Percentiles rank a stretch among this genome's conserved stretches.
Conservation (phyloP, 2,329 filamentous ascomycete species). For the Fusarium sp. region DNA sequence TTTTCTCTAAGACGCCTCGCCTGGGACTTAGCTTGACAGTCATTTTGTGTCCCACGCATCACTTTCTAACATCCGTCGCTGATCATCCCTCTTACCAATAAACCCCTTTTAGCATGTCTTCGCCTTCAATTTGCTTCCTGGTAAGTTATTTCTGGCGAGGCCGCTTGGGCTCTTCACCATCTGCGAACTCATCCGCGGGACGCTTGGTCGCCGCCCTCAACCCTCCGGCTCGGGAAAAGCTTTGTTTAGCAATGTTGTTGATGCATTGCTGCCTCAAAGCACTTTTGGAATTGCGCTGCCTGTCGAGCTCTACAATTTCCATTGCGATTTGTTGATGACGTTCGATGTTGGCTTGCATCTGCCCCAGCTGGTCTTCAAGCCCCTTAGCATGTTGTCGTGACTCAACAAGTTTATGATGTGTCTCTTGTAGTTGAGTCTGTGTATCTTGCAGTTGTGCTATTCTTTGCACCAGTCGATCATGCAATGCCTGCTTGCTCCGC, state of each 20-base stretch:
- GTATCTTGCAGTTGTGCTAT: fast-evolving
- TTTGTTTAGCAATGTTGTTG: fast-evolving
- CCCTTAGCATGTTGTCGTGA: background rate
- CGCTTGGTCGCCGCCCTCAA: background rate
- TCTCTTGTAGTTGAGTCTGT: too few species aligned
- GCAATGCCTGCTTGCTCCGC: fast-evolving
- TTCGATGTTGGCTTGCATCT: fast-evolving
- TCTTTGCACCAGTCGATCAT: background rate
- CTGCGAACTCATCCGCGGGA: fast-evolving
- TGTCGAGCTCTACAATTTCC: fast-evolving
- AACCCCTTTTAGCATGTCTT: fast-evolving
- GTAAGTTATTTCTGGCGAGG: fast-evolving
- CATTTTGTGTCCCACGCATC: fast-evolving
- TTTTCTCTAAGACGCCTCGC: background rate
- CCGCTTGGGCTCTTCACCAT: background rate
- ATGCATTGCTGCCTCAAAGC: background rate
- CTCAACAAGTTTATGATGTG: background rate
- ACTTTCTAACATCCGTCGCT: fast-evolving
- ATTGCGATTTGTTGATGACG: fast-evolving
- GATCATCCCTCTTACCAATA: fast-evolving
- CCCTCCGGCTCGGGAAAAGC: fast-evolving
- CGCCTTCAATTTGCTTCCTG: background rate
- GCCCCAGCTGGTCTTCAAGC: background rate
- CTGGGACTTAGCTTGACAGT: fast-evolving
- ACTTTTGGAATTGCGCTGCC: fast-evolving